These are phyloP conservation scores for Daldinia sp. DNA, from an alignment of 2,329 filamentous ascomycete species.

Conservation along the genomic window DNA sequence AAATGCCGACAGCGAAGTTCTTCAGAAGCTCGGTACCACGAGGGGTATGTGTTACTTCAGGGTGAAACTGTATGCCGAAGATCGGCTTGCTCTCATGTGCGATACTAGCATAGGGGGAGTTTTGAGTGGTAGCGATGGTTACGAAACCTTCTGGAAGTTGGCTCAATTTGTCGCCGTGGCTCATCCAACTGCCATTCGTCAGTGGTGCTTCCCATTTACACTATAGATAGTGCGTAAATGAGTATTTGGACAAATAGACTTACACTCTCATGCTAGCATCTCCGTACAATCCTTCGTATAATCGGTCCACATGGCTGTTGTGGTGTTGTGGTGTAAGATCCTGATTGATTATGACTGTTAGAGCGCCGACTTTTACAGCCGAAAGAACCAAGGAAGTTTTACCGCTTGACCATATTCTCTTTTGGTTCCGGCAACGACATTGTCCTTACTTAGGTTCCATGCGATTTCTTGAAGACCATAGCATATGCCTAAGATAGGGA, in stretches of 20 bases:
- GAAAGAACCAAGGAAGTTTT: neutral
- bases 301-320: conserved; percentile 74
- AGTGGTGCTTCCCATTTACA: neutral
- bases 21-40: conserved; percentile 45
- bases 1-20: conserved; percentile 72
- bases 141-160: conserved; percentile 79
- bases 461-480: conserved; percentile 76
- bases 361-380: neutral
- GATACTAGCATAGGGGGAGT: conserved; percentile 84
- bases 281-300: conserved; percentile 80
- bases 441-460: conserved; percentile 72
- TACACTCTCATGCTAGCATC: conserved; percentile 44
- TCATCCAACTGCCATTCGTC: conserved; percentile 66
- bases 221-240: neutral
- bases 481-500: conserved; percentile 63
- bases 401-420: conserved; percentile 71
- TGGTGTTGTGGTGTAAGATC: conserved; percentile 71
- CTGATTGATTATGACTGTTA: conserved; percentile 60
- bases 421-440: conserved; percentile 75
- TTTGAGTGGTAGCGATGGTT: conserved; percentile 79
- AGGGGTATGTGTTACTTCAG: conserved; percentile 70
- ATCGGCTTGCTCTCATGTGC: conserved; percentile 77
- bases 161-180: conserved; percentile 86
- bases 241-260: neutral
- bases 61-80: conserved; percentile 85